phyloP scores from a whole-genome alignment of 2,329 filamentous ascomycete genomes.

The Cercospora citrullina region DNA sequence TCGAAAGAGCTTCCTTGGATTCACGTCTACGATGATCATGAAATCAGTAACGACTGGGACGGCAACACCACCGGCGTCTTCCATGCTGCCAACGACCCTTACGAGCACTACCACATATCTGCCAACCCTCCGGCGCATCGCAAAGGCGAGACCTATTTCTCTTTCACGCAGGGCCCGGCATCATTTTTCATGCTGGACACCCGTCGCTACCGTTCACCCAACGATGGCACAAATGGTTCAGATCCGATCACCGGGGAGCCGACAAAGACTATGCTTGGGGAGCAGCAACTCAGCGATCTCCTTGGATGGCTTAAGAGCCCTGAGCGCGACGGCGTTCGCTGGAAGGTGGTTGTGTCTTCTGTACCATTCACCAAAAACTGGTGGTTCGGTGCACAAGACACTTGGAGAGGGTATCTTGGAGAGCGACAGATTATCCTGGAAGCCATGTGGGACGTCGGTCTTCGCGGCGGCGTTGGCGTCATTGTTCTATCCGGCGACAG shows the following conservation, averaged over 20 bases:
- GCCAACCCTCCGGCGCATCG: conserved; percentile 72
- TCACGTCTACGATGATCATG: conserved; percentile 94
- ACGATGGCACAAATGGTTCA: conserved; percentile 60
- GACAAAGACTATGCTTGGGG: conserved; percentile 82
- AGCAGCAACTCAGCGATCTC: conserved; percentile 74
- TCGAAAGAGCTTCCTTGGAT: conserved; percentile 89
- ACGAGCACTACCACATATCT: conserved; percentile 78
- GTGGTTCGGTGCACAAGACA: conserved; percentile 83
- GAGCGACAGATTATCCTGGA: conserved; percentile 80
- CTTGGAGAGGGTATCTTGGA: conserved; percentile 86
- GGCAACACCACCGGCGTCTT: conserved; percentile 79
- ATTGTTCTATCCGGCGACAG: conserved; percentile 87
- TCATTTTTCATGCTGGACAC: conserved; percentile 96
- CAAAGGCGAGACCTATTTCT: conserved; percentile 75
- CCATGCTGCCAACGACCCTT: conserved; percentile 76
- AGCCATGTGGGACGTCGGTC: conserved; percentile 87
- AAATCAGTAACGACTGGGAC: conserved; percentile 93
- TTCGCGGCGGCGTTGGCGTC: conserved; percentile 68
- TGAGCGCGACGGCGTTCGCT: conserved; percentile 75
- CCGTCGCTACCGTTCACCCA: conserved; percentile 75
- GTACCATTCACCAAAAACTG: conserved; percentile 98
- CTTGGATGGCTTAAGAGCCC: conserved; percentile 72
- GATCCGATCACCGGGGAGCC: conserved; percentile 49
- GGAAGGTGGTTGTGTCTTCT: conserved; percentile 89
- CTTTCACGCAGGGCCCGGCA: conserved; percentile 85